Evolutionary conservation across 108 stramenopile species (phyloP).

Genomic region (Pinguiococcus pyrenoidosus): DNA sequence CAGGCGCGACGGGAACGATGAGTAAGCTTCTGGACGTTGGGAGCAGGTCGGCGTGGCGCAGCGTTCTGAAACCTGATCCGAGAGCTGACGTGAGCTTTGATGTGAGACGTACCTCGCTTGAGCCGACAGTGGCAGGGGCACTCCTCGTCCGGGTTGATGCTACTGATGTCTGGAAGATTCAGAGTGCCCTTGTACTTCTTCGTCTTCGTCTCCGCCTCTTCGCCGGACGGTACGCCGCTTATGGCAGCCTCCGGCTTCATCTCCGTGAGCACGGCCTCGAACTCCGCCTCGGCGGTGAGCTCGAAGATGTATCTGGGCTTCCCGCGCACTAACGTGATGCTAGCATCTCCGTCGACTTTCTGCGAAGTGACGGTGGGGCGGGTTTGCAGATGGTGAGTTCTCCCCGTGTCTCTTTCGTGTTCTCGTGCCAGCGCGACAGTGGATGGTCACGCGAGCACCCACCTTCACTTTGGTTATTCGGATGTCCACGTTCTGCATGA

Average conservation of each 20-base stretch:
- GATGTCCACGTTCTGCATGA: conserved; percentile 2
- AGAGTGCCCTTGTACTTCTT: neutral
- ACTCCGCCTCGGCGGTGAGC: conserved; percentile 44
- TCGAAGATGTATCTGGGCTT: conserved; percentile 88
- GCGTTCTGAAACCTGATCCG: neutral
- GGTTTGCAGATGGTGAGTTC: neutral
- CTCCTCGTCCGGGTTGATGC: conserved; percentile 21
- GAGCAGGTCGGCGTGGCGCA: conserved; percentile 4
- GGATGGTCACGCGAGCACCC: too few relatives aligned
- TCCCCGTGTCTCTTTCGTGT: conserved; percentile 36
- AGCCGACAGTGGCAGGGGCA: too few relatives aligned
- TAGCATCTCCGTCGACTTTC: conserved; percentile 74
- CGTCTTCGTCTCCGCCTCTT: neutral
- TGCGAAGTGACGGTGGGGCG: neutral
- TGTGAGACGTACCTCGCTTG: neutral
- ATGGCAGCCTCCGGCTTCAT: neutral
- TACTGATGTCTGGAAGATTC: conserved; percentile 13
- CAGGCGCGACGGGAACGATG: conserved; percentile 4
- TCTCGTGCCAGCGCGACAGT: too few relatives aligned
- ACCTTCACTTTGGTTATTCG: neutral
- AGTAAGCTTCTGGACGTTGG: conserved; percentile 3
- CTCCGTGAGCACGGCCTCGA: conserved; percentile 16
- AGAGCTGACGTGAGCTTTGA: conserved; percentile 7
- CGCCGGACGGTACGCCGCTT: neutral
- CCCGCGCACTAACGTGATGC: conserved; percentile 56